These are phyloP conservation scores for Fonsecaea erecta DNA, from an alignment of 2,329 filamentous ascomycete genomes.

Conservation along the genomic window DNA sequence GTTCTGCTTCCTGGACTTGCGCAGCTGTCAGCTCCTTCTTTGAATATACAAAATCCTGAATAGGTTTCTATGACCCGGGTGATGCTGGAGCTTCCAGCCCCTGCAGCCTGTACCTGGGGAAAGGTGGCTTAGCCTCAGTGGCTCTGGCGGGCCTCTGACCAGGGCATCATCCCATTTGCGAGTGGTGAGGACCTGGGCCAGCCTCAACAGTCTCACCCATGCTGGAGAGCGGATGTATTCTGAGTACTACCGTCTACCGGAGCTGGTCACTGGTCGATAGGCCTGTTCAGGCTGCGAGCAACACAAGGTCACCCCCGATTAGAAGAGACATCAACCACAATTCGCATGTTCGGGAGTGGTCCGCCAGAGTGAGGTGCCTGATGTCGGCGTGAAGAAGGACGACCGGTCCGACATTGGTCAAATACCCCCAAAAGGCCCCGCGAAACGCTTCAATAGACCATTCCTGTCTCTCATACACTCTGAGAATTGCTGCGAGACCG, in stretches of 20 bases:
- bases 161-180: neutral
- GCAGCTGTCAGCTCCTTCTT: neutral
- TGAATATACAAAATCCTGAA: neutral
- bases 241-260: neutral
- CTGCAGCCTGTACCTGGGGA: neutral
- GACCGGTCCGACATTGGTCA: neutral
- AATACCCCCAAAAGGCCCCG: neutral
- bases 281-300: neutral
- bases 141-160: neutral
- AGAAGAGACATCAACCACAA: neutral
- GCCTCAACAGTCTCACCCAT: neutral
- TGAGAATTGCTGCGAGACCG: neutral
- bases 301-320: neutral
- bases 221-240: conserved; percentile 1
- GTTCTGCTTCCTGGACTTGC: neutral
- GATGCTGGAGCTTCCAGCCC: neutral
- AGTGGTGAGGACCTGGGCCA: neutral
- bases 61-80: neutral
- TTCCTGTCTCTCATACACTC: neutral
- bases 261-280: neutral
- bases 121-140: conserved; percentile 1
- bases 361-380: neutral
- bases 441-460: neutral
- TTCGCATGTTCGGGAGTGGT: neutral
- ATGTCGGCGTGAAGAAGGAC: neutral